Conservation (phyloP, 805 yeast genomes). For the Candida maltosa region DNA sequence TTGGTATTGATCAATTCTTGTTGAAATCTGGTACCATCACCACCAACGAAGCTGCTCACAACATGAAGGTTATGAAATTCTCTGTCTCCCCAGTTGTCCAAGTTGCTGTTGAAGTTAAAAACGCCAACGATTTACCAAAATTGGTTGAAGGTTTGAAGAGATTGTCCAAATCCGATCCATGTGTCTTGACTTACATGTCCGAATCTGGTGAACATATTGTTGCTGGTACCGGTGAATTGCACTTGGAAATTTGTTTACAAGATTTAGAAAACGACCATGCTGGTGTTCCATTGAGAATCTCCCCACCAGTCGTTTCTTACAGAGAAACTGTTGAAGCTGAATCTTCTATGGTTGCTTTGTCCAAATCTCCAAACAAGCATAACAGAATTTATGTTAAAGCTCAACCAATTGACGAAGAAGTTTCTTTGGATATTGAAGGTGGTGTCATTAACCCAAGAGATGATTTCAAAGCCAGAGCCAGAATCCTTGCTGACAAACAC, state of each 20-base stretch:
- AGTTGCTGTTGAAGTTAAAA: slow-evolving; percentile 99
- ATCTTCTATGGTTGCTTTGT: slow-evolving; percentile 93
- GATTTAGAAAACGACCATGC: slow-evolving; percentile 99
- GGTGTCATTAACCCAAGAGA: slow-evolving; percentile 94
- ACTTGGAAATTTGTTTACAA: slow-evolving; percentile 93
- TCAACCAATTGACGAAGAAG: slow-evolving; percentile 93
- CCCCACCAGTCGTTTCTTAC: slow-evolving; percentile 98
- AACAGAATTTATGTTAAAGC: slow-evolving; percentile 99
- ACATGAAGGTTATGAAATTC: slow-evolving; percentile 99
- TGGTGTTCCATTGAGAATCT: slow-evolving; percentile 96
- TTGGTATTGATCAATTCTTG: slow-evolving; percentile 99
- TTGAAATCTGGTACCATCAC: slow-evolving; percentile 99
- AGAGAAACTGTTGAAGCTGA: slow-evolving; percentile 96
- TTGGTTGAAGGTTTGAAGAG: slow-evolving; percentile 99
- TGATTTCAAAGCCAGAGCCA: slow-evolving; percentile 98
- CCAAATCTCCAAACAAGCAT: slow-evolving; percentile 99
- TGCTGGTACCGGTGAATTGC: slow-evolving; percentile 99
- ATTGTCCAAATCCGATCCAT: slow-evolving; percentile 98
- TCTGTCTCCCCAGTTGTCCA: slow-evolving; percentile 99
- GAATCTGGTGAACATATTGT: slow-evolving; percentile 99
- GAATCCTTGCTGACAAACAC: slow-evolving; percentile 97
- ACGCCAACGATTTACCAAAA: slow-evolving; percentile 98
- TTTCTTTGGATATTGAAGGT: slow-evolving; percentile 82
- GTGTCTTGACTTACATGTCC: slow-evolving; percentile 84
- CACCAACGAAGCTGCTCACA: slow-evolving; percentile 95